Evolutionary conservation across 805 yeast species (phyloP).

Genomic region (Cyberlindnera xylosilytica): DNA sequence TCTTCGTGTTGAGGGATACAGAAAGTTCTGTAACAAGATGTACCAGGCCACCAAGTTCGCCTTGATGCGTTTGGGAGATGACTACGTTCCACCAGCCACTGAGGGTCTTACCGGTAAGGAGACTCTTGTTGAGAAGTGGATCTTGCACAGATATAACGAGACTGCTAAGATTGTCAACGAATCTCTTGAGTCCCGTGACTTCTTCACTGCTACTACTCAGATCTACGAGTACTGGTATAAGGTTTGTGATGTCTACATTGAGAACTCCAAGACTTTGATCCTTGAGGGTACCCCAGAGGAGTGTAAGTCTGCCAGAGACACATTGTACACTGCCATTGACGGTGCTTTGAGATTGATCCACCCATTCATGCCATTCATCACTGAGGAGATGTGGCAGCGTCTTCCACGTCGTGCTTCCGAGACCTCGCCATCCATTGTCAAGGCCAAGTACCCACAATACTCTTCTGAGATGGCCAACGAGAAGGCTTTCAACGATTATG

Average conservation of each 20-base stretch:
- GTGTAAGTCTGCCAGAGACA: slow-evolving; percentile 87
- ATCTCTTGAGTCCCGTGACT: slow-evolving; percentile 79
- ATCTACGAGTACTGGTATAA: slow-evolving; percentile 95
- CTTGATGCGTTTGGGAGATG: slow-evolving; percentile 86
- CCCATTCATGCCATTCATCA: slow-evolving; percentile 96
- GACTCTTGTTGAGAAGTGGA: slow-evolving; percentile 95
- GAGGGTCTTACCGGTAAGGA: slow-evolving; percentile 69
- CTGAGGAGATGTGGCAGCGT: slow-evolving; percentile 99
- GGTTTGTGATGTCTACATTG: slow-evolving; percentile 96
- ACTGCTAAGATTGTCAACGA: slow-evolving; percentile 64
- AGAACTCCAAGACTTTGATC: slow-evolving; percentile 90
- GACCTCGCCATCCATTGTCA: slow-evolving; percentile 64
- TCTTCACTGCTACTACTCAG: slow-evolving; percentile 80
- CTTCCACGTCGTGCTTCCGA: slow-evolving; percentile 83
- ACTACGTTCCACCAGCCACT: slow-evolving; percentile 74
- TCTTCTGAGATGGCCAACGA: slow-evolving; percentile 57
- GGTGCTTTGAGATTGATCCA: slow-evolving; percentile 89
- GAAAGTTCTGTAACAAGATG: slow-evolving; percentile 99
- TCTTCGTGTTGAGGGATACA: slow-evolving; percentile 95
- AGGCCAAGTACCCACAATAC: slow-evolving; percentile 76
- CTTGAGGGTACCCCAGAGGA: slow-evolving; percentile 86
- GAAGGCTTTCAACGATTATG: slow-evolving; percentile 72
- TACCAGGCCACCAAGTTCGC: slow-evolving; percentile 98
- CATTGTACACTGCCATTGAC: slow-evolving; percentile 89
- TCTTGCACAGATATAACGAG: slow-evolving; percentile 75